Evolutionary conservation across 2,329 filamentous ascomycete genomes (phyloP).

Genomic region (Epicoccum nigrum): DNA sequence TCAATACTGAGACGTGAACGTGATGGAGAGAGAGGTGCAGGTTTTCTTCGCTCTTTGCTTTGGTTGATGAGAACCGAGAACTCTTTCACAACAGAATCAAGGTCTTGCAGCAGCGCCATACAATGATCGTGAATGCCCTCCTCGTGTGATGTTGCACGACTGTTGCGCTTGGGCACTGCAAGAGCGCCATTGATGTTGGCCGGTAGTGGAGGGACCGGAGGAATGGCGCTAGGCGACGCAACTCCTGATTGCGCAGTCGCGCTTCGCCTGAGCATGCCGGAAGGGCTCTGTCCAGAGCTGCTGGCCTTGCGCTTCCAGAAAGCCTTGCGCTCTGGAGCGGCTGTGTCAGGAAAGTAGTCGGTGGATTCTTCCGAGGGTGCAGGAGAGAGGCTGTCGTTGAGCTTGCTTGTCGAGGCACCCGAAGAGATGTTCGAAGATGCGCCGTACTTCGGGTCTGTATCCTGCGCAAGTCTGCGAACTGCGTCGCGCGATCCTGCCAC

Average conservation of each 20-base stretch:
- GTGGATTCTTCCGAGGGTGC: constrained; percentile 57
- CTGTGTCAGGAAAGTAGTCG: constrained; percentile 60
- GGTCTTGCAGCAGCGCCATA: constrained; percentile 78
- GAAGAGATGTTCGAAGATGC: constrained; percentile 35
- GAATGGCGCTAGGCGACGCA: constrained; percentile 49
- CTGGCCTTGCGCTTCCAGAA: constrained; percentile 95
- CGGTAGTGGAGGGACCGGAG: constrained; percentile 46
- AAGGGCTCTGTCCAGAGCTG: constrained; percentile 50
- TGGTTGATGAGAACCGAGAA: constrained; percentile 78
- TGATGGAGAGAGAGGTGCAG: constrained; percentile 52
- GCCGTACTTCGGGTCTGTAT: constrained; percentile 72
- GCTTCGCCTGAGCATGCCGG: constrained; percentile 55
- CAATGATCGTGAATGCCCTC: constrained; percentile 80
- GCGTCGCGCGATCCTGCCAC: constrained; percentile 89
- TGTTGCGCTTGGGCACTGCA: constrained; percentile 45
- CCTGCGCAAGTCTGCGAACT: constrained; percentile 81
- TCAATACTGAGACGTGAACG: constrained; percentile 73
- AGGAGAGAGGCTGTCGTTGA: constrained; percentile 42
- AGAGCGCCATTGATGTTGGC: constrained; percentile 41
- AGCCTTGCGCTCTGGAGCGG: constrained; percentile 64
- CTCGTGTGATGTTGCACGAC: constrained; percentile 52
- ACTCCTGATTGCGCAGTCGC: constrained; percentile 61
- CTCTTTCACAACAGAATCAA: constrained; percentile 82
- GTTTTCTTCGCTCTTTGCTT: constrained; percentile 75
- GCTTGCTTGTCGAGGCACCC: constrained; percentile 41